Evolutionary conservation across 192 early-diverging fungal genomes (phyloP).

Genomic region (Piromyces sp.): DNA sequence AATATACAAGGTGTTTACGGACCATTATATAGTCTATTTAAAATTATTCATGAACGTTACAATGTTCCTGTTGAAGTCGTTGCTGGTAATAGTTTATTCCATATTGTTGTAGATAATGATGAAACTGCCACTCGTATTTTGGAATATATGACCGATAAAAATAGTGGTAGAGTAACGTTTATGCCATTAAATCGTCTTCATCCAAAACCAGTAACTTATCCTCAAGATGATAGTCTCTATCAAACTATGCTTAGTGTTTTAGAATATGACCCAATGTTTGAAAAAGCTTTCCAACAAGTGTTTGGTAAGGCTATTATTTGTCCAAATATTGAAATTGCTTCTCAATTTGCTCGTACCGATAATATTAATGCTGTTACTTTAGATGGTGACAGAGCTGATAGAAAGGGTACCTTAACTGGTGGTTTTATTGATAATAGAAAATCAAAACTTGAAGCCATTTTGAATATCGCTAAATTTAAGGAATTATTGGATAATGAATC

Average conservation of each 20-base stretch:
- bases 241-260: conserved; percentile 70
- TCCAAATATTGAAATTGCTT: conserved; percentile 60
- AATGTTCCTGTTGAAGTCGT: conserved; percentile 76
- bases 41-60: conserved; percentile 60
- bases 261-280: conserved; percentile 53
- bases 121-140: conserved; percentile 66
- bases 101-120: conserved; percentile 90
- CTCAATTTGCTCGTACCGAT: conserved; percentile 55
- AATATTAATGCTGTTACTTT: conserved; percentile 72
- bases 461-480: conserved; percentile 29
- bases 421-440: conserved; percentile 60
- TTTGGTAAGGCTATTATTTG: conserved; percentile 86
- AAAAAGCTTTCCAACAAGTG: conserved; percentile 70
- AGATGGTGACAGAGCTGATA: conserved; percentile 81
- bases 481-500: conserved; percentile 20
- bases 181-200: conserved; percentile 86
- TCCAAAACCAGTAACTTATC: conserved; percentile 36
- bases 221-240: conserved; percentile 17
- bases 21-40: conserved; percentile 76
- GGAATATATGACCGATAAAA: conserved; percentile 28
- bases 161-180: conserved; percentile 76
- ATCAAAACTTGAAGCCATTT: conserved; percentile 58
- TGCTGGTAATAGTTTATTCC: conserved; percentile 75
- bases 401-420: conserved; percentile 81
- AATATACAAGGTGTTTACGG: conserved; percentile 66